Conservation (phyloP, 352 stramenopile genomes). For the Phytophthora fragariae region DNA sequence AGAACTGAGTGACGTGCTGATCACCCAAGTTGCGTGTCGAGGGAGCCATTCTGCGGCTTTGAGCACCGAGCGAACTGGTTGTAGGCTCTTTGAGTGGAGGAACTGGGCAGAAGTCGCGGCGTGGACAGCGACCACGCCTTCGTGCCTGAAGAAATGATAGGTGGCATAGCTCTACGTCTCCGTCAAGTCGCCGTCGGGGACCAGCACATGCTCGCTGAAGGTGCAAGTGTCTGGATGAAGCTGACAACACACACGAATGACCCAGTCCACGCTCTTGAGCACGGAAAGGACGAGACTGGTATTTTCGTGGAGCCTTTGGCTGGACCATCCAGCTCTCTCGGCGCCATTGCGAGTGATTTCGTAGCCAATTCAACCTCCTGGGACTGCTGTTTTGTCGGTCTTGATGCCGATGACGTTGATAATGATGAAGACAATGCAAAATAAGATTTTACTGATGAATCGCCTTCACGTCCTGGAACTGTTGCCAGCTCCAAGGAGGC, state of each 20-base stretch:
- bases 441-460: conserved; percentile 8
- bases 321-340: conserved; percentile 30
- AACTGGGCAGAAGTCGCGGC: conserved; percentile 67
- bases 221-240: conserved; percentile 71
- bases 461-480: conserved; percentile 10
- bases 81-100: conserved; percentile 70
- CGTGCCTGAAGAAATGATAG: conserved; percentile 46
- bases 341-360: conserved; percentile 36
- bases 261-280: conserved; percentile 6
- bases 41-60: conserved; percentile 72
- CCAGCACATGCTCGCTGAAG: conserved; percentile 67
- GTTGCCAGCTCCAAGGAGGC: conserved; percentile 28
- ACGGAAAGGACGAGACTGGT: conserved; percentile 24
- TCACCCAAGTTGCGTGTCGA: conserved; percentile 61
- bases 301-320: conserved; percentile 41
- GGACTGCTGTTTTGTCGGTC: conserved; percentile 50
- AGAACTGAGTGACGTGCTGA: conserved; percentile 46
- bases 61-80: conserved; percentile 32
- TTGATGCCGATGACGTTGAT: conserved; percentile 68
- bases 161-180: conserved; percentile 41
- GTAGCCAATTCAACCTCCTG: conserved; percentile 16
- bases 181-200: conserved; percentile 57
- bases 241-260: conserved; percentile 25
- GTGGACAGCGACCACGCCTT: conserved; percentile 70
- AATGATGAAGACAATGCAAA: conserved; percentile 25